Conservation (phyloP, 495 filamentous ascomycete genomes). For the Trichocladium antarcticum region DNA sequence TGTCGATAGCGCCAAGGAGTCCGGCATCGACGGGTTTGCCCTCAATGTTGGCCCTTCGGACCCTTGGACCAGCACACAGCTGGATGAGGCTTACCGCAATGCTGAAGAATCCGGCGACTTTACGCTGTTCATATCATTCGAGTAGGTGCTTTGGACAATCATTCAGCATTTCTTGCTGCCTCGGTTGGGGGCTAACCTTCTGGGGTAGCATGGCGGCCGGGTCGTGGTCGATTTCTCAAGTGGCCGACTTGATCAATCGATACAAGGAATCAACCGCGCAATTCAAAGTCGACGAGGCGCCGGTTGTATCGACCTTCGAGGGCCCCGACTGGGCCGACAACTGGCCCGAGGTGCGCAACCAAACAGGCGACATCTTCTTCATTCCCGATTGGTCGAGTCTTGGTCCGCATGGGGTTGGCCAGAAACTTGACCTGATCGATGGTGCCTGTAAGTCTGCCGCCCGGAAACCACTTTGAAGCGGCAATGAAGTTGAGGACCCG, state of each 20-base stretch:
- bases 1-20: conserved; percentile 47
- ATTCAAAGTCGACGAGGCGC: conserved; percentile 43
- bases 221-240: conserved; percentile 44
- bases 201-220: conserved; percentile 35
- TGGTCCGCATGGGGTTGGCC: conserved; percentile 39
- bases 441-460: conserved; percentile 48
- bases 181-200: neutral
- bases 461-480: no score
- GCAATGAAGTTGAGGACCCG: neutral
- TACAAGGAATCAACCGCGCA: conserved; percentile 44
- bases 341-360: conserved; percentile 46
- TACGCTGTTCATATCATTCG: conserved; percentile 59
- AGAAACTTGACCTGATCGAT: conserved; percentile 41
- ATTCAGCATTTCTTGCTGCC: neutral
- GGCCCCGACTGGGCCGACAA: conserved; percentile 45
- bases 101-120: conserved; percentile 44
- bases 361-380: conserved; percentile 44
- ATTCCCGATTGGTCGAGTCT: conserved; percentile 55
- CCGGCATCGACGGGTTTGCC: conserved; percentile 62
- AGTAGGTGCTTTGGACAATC: conserved; percentile 22
- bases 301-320: conserved; percentile 66
- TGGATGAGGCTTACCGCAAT: conserved; percentile 44
- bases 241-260: conserved; percentile 46
- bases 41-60: conserved; percentile 53
- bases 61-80: conserved; percentile 37